Conservation (phyloP, 2,329 filamentous ascomycete species). For the Fusarium mundagurra region DNA sequence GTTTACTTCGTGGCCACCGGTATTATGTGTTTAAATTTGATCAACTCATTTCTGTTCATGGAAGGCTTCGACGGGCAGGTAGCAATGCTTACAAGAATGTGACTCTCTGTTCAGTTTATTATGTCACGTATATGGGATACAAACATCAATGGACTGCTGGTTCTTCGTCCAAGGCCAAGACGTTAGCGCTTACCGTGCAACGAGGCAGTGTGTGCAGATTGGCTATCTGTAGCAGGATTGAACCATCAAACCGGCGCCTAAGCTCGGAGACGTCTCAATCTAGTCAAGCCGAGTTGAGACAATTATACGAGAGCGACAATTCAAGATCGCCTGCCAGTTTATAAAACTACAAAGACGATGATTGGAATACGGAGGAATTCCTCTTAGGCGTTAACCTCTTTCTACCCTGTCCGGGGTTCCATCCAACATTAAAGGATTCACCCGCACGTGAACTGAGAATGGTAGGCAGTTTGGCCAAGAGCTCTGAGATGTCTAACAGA, state of each 20-base stretch:
- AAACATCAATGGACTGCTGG: background rate
- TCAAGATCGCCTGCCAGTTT: background rate
- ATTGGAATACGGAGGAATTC: accelerated
- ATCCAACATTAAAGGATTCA: background rate
- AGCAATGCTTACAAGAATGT: background rate
- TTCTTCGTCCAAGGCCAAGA: background rate
- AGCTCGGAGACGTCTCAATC: background rate
- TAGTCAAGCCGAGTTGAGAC: accelerated
- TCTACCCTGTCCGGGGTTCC: background rate
- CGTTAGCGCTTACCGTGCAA: background rate
- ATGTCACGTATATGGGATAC: background rate
- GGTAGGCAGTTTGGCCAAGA: too few relatives aligned
- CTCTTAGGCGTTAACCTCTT: accelerated
- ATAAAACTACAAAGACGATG: too few relatives aligned
- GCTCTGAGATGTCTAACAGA: background rate
- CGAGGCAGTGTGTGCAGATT: background rate
- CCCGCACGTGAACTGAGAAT: background rate
- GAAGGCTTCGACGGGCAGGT: background rate
- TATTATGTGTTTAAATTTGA: too few relatives aligned
- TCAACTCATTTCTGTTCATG: background rate
- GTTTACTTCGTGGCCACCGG: too few relatives aligned
- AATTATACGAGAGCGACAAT: background rate
- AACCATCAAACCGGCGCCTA: background rate
- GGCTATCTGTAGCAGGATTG: accelerated
- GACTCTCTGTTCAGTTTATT: background rate